A percentile compares a stretch with the other conserved stretches of the same genome.
phyloP scores from a whole-genome alignment of 169 alveolate species.

The Eimeria acervulina region DNA sequence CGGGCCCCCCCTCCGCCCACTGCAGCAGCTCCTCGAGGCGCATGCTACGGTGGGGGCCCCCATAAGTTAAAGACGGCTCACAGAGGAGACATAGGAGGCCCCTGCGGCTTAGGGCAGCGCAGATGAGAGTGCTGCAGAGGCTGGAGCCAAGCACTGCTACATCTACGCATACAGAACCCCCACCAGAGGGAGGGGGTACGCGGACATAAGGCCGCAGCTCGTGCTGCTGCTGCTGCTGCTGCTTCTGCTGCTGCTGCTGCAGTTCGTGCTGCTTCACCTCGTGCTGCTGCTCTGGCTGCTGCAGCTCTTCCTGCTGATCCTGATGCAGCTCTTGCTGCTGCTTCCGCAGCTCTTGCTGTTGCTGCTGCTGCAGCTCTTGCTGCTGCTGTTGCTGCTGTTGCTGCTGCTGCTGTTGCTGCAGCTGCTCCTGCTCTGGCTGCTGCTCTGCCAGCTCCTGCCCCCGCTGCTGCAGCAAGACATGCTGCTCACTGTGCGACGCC shows the following conservation, averaged over 20 bases:
- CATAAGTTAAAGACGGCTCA: constrained; percentile 39
- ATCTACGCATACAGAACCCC: constrained; percentile 52
- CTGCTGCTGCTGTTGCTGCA: background rate
- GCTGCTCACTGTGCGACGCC: background rate
- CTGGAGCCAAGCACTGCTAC: constrained; percentile 8
- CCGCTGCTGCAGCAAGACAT: background rate
- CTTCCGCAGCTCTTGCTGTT: background rate
- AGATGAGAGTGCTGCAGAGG: constrained; percentile 41
- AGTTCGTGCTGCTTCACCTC: background rate
- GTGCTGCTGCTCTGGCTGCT: background rate
- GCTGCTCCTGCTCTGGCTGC: background rate
- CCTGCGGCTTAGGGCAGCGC: constrained; percentile 69
- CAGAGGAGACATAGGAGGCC: constrained; percentile 57
- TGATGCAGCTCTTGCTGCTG: background rate
- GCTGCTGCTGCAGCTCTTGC: background rate
- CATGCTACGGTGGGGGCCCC: constrained; percentile 77
- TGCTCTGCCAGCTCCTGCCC: constrained; percentile 2
- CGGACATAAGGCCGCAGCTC: constrained; percentile 29
- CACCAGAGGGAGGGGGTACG: constrained; percentile 48
- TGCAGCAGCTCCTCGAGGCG: constrained; percentile 63
- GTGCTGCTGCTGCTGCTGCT: constrained; percentile 4
- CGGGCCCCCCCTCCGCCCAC: constrained; percentile 53
- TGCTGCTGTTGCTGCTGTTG: background rate
- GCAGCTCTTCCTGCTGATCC: background rate
- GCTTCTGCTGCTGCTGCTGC: background rate